Evolutionary conservation across 2,329 filamentous ascomycete genomes (phyloP).

Genomic region (Pyricularia grisea): DNA sequence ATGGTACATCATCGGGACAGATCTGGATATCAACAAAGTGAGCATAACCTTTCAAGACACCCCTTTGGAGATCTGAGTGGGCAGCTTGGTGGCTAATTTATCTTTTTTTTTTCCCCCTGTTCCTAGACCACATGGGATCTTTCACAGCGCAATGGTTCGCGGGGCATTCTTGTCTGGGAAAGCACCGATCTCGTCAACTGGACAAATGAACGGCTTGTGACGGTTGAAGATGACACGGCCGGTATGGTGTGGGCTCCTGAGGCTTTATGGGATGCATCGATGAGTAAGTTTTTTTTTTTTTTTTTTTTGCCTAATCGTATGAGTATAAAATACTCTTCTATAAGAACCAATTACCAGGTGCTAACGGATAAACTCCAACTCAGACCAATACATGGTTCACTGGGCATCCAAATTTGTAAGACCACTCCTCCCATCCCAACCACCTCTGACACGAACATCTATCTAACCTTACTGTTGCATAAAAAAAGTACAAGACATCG

Average conservation of each 20-base stretch:
- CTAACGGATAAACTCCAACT: neutral
- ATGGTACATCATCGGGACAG: conserved; percentile 47
- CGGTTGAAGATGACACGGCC: conserved; percentile 40
- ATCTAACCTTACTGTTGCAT: neutral
- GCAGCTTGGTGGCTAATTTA: neutral
- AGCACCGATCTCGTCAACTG: conserved; percentile 40
- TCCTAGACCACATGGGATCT: conserved; percentile 40
- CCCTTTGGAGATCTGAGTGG: neutral
- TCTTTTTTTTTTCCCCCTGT: neutral
- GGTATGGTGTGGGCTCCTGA: conserved; percentile 52
- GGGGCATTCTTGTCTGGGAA: conserved; percentile 46
- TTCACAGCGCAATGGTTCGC: conserved; percentile 38
- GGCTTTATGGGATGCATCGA: conserved; percentile 39
- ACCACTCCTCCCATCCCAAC: neutral
- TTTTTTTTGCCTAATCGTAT: neutral
- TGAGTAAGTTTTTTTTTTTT: too few relatives aligned
- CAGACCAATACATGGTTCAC: conserved; percentile 33
- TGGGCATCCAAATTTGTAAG: conserved; percentile 38
- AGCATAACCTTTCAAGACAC: neutral
- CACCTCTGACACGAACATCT: too few relatives aligned
- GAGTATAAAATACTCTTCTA: neutral
- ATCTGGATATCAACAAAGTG: conserved; percentile 39
- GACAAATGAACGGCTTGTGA: conserved; percentile 35
- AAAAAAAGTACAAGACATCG: conserved; percentile 29
- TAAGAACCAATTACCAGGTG: neutral